Percentiles rank a stretch among this genome's conserved stretches.
Conservation (phyloP, 73 alveolate species). For the Tetrahymena borealis region DNA sequence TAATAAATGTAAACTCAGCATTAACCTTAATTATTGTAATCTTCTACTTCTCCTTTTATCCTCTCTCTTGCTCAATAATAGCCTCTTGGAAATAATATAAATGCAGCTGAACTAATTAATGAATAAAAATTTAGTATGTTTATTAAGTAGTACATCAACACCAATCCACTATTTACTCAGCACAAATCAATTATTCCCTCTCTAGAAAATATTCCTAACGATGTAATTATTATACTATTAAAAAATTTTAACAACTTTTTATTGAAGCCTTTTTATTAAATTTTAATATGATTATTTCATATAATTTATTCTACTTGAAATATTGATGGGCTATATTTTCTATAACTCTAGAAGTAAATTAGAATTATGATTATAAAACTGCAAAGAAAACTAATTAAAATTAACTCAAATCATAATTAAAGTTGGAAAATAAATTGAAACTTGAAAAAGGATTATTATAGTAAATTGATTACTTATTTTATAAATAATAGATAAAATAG, state of each 20-base stretch:
- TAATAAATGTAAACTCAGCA: not conserved
- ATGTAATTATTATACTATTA: no score
- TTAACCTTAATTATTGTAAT: not conserved
- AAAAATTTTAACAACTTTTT: no score
- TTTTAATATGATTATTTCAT: not conserved
- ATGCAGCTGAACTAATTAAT: not conserved
- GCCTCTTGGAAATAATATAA: not conserved
- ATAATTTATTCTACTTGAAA: no score
- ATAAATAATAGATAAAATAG: not conserved
- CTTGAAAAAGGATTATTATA: no score
- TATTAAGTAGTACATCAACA: not conserved
- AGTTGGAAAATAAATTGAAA: no score
- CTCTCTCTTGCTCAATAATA: not conserved
- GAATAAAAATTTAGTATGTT: not conserved
- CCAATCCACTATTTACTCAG: not conserved
- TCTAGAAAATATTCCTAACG: not conserved
- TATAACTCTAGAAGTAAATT: no score
- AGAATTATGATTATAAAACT: no score
- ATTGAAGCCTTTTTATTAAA: not conserved
- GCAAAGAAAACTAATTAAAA: no score
- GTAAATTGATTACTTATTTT: not conserved
- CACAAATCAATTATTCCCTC: not conserved
- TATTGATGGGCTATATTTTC: no score
- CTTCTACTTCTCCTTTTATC: not conserved
- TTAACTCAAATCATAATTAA: no score